These are phyloP conservation scores for Canavalia ensiformis DNA, from an alignment of 306 rosid species.

Conservation along the genomic window DNA sequence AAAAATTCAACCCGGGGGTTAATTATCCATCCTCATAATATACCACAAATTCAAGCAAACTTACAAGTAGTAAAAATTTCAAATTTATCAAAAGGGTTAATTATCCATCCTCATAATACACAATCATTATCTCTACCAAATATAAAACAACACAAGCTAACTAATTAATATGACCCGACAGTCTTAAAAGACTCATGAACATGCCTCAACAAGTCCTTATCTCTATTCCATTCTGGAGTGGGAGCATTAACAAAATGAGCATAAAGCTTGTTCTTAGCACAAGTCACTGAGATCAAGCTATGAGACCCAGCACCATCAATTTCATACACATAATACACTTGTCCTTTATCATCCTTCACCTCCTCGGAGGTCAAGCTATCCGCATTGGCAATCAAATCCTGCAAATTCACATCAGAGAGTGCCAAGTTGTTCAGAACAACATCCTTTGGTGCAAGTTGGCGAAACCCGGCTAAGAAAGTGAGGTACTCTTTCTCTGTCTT, in stretches of 20 bases:
- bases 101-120: conserved; percentile 1
- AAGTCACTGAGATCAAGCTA: conserved; percentile 88
- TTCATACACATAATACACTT: conserved; percentile 82
- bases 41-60: not conserved
- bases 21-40: not conserved
- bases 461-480: conserved; percentile 71
- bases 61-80: not conserved
- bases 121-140: not conserved
- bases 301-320: conserved; percentile 75
- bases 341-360: conserved; percentile 77
- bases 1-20: too few relatives aligned
- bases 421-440: conserved; percentile 76
- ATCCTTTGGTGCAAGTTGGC: conserved; percentile 82
- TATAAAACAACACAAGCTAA: not conserved
- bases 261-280: conserved; percentile 85
- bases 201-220: conserved; percentile 74
- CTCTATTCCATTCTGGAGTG: conserved; percentile 81
- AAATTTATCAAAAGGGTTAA: not conserved
- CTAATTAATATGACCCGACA: conserved; percentile 55
- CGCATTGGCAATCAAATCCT: conserved; percentile 76
- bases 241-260: conserved; percentile 96
- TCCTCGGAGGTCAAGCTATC: conserved; percentile 71
- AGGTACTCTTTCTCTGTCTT: conserved; percentile 79
- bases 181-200: conserved; percentile 90
- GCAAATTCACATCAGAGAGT: conserved; percentile 81